Evolutionary conservation across 352 stramenopile genomes (phyloP).

Genomic region (Paralagenidium karlingii): DNA sequence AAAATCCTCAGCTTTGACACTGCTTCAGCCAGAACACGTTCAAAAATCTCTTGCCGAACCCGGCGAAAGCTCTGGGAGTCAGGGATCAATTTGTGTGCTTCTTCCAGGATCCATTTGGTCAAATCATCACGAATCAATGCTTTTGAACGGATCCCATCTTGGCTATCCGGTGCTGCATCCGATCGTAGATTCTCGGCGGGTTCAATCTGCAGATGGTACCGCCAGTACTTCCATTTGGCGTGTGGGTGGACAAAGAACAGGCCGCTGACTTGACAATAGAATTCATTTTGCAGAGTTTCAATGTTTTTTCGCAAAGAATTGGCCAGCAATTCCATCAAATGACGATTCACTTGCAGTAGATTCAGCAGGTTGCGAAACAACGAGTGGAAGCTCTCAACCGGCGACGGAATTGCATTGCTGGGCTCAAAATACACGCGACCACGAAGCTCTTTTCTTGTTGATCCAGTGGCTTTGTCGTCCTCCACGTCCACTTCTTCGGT

Average conservation of each 20-base stretch:
- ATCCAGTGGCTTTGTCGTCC: too few species aligned
- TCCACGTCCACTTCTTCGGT: too few species aligned
- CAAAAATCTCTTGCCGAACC: slow-evolving; percentile 53
- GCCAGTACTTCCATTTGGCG: slow-evolving; percentile 39
- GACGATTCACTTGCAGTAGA: slow-evolving; percentile 48
- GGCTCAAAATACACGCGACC: slow-evolving; percentile 25
- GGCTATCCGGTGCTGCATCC: slow-evolving; percentile 2
- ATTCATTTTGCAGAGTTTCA: slow-evolving; percentile 35
- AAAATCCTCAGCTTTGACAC: slow-evolving; percentile 24
- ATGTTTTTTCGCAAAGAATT: slow-evolving; percentile 41
- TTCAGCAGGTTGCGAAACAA: slow-evolving; percentile 64
- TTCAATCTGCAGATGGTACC: slow-evolving; percentile 48
- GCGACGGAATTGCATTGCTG: slow-evolving; percentile 49
- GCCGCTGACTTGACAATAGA: slow-evolving; percentile 65
- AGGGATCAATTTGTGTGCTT: slow-evolving; percentile 44
- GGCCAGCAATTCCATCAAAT: slow-evolving; percentile 43
- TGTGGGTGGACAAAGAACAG: slow-evolving; percentile 42
- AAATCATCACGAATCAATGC: slow-evolving; percentile 31
- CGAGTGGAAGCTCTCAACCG: slow-evolving; percentile 63
- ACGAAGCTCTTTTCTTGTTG: too few species aligned
- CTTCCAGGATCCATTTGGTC: slow-evolving; percentile 32
- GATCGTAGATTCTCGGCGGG: slow-evolving; percentile 14
- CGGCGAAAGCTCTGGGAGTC: slow-evolving; percentile 40
- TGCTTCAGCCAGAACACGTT: slow-evolving; percentile 42
- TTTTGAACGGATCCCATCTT: slow-evolving; percentile 15